A percentile compares a stretch with the other conserved stretches of the same genome.
Conservation (phyloP, 495 filamentous ascomycete species). For the Daldinia childiae region DNA sequence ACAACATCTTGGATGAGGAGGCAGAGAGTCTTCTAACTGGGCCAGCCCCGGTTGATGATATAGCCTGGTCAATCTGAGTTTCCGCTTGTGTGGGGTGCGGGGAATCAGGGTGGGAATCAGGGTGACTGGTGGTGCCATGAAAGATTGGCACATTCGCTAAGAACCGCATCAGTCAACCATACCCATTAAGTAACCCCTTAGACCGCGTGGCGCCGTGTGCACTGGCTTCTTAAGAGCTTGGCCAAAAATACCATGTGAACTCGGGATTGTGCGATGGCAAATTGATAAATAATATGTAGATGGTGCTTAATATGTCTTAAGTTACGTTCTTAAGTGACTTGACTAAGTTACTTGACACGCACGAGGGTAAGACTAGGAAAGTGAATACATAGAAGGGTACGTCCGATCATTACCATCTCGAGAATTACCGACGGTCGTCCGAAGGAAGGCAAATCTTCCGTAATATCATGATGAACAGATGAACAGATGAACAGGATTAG, state of each 20-base stretch:
- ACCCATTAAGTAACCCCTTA: conserved; percentile 20
- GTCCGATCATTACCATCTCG: conserved; percentile 25
- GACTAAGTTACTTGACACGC: conserved; percentile 16
- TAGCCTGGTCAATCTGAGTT: conserved; percentile 37
- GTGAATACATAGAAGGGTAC: conserved; percentile 6
- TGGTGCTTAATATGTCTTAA: conserved; percentile 18
- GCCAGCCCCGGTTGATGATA: conserved; percentile 31
- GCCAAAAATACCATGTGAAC: conserved; percentile 7
- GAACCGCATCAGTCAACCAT: conserved; percentile 29
- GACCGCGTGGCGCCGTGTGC: conserved; percentile 14
- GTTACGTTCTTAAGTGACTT: neutral
- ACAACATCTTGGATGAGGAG: conserved; percentile 47
- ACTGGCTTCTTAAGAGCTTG: conserved; percentile 17
- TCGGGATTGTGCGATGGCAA: conserved; percentile 2
- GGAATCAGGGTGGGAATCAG: conserved; percentile 33
- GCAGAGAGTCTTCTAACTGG: conserved; percentile 33
- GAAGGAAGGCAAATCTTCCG: conserved; percentile 12
- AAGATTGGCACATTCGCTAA: conserved; percentile 39
- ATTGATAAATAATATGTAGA: neutral
- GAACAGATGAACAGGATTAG: conserved; percentile 1
- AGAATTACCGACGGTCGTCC: conserved; percentile 6
- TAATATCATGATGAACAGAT: conserved; percentile 13
- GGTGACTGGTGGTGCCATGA: conserved; percentile 47
- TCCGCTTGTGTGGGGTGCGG: conserved; percentile 45
- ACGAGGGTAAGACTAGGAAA: conserved; percentile 5